Evolutionary conservation across 108 stramenopile species (phyloP), one percentile per base, ranked within the genome.

Genomic region (Mediolabrus comicus): DNA sequence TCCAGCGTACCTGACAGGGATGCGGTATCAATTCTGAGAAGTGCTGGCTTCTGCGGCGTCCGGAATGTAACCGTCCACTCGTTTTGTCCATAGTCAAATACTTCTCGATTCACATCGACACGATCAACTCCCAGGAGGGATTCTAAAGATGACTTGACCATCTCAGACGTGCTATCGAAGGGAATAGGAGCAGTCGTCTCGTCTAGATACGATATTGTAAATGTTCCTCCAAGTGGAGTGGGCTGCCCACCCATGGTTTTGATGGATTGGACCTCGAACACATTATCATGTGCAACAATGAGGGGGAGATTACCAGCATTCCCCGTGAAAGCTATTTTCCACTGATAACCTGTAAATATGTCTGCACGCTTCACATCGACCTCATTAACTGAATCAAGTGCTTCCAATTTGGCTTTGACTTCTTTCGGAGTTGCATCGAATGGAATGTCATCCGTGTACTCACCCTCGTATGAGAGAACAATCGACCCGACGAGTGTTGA

Each of bases 21-120:
- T 12, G 54, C 11, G 14, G 49, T 71, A 33, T 87, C 58, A 13
- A 72, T 58, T 17, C 29, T 58, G 4, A 92, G 31, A 34, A 62
- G 38, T 3, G 80, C 49, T 31, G 88, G 80, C 38, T 84, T 84
- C 9, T 80, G 27, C 10, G 85, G 76, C 24, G 74, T 65, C 49
- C 80, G 57, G 75, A 92, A 94, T 39, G 93, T 94, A 11, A 94
- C 84, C 31, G 74, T n/a, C 88, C 91, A 94, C 22, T 59, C 55
- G 39, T 46, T 38, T 27, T 75, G 70, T 10, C 89, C 91, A 67
- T 88, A 69, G 29, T 36, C 39, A 14, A 62, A 68, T 8, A 62
- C 68, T 32, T 53, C 67, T 17, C 67, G 64, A 46, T 65, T 63
- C 5, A 89, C 83, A 52, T 90, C 87, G 27, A 92, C 90, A 26